phyloP scores from a whole-genome alignment of 768 basidiomycete species.

The Boletus reticuloceps region DNA sequence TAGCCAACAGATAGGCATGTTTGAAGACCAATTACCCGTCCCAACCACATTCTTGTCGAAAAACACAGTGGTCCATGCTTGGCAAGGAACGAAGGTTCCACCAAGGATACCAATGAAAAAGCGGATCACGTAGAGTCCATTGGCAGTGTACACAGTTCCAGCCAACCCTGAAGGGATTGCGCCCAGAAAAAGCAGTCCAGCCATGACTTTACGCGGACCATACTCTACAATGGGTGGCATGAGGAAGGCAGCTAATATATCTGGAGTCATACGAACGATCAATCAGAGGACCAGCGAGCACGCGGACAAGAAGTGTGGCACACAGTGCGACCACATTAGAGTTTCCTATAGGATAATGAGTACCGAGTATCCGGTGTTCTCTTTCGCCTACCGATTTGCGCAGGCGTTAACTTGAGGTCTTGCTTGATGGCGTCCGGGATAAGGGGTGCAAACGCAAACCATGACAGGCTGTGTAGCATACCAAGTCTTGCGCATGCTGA shows the following conservation, averaged over 20 bases:
- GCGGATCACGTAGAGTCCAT: conserved; percentile 42
- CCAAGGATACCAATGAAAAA: conserved; percentile 64
- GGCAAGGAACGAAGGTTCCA: conserved; percentile 58
- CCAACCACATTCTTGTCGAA: conserved; percentile 52
- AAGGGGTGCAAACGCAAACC: conserved; percentile 65
- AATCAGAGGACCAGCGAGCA: conserved; percentile 49
- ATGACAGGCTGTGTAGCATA: conserved; percentile 29
- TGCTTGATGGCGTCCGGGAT: conserved; percentile 52
- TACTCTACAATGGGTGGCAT: background rate
- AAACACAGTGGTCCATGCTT: conserved; percentile 60
- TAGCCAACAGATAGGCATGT: background rate
- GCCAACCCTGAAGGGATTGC: conserved; percentile 7
- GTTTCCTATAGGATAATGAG: conserved; percentile 30
- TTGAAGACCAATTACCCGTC: conserved; percentile 17
- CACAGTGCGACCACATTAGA: conserved; percentile 49
- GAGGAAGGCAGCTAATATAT: background rate
- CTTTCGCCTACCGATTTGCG: conserved; percentile 37
- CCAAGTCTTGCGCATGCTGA: background rate
- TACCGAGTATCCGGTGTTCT: background rate
- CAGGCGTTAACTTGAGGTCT: conserved; percentile 48
- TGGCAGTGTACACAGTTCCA: conserved; percentile 37
- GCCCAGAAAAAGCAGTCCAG: background rate
- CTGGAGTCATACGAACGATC: conserved; percentile 29
- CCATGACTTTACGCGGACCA: conserved; percentile 10
- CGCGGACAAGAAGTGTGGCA: conserved; percentile 48